Conservation (phyloP, 176 grass and related monocot genomes). For the Poa pratensis region DNA sequence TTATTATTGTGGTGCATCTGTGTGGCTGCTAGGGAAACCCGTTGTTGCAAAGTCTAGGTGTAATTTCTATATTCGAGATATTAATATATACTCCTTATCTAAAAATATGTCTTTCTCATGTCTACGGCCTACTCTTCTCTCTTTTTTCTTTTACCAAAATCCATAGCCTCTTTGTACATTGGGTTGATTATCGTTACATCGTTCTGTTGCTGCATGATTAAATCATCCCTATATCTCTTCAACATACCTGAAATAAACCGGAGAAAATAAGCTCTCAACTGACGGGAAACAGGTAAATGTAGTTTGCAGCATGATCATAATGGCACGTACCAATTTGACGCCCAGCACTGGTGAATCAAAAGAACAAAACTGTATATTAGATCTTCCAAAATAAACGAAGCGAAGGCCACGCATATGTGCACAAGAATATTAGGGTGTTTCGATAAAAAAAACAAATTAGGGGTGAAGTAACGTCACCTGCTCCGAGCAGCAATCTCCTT, state of each 20-base stretch:
- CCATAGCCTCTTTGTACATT: not conserved
- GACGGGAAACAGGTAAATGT: not conserved
- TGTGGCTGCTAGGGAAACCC: no score
- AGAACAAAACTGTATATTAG: not conserved
- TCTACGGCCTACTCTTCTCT: not conserved
- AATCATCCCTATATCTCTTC: not conserved
- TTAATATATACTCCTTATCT: no score
- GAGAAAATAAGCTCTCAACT: not conserved
- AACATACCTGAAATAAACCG: not conserved
- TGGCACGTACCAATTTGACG: not conserved
- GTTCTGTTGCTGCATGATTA: not conserved
- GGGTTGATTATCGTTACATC: not conserved
- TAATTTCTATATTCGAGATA: no score
- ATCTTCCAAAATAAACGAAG: not conserved
- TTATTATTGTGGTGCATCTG: no score
- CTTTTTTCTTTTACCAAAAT: not conserved
- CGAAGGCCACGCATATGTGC: not conserved
- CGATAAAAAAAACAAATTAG: no score
- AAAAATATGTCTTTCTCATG: not conserved
- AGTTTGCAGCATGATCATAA: constrained; percentile 1
- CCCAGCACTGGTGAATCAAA: not conserved
- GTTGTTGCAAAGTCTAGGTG: no score
- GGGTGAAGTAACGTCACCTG: not conserved
- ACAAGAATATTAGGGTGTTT: not conserved
- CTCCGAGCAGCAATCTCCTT: constrained; percentile 8